phyloP scores from a whole-genome alignment of 2,329 filamentous ascomycete species.

The Cladorrhinum sp. region DNA sequence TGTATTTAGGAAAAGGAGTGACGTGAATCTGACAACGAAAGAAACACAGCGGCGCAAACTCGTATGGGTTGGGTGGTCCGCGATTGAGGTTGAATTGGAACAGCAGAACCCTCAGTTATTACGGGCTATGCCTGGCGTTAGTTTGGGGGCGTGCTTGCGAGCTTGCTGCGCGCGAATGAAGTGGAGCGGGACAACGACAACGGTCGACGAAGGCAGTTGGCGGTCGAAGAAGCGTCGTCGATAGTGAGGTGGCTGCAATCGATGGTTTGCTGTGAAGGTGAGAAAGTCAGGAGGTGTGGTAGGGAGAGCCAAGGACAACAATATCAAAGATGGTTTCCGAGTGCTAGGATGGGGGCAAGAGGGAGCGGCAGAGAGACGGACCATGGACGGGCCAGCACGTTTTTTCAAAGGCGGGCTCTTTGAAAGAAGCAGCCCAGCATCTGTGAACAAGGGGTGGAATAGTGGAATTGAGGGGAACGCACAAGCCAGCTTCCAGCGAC shows the following conservation, averaged over 20 bases:
- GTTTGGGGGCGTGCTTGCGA: background rate
- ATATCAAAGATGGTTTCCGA: slow-evolving; percentile 14
- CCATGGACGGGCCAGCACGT: slow-evolving; percentile 29
- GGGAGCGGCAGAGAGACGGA: slow-evolving; percentile 15
- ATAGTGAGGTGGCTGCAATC: background rate
- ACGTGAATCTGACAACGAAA: background rate
- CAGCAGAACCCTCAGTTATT: background rate
- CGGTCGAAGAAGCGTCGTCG: background rate
- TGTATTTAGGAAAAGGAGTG: background rate
- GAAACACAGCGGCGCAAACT: background rate
- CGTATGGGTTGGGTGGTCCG: background rate
- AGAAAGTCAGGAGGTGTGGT: background rate
- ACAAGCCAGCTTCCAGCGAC: slow-evolving; percentile 7
- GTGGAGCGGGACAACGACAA: background rate
- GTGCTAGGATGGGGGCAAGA: background rate
- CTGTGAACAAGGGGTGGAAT: slow-evolving; percentile 19
- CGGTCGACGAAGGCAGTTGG: background rate
- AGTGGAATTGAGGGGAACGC: slow-evolving; percentile 13
- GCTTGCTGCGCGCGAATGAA: background rate
- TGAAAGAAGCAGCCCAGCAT: slow-evolving; percentile 21
- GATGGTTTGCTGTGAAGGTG: background rate
- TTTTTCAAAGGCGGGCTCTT: slow-evolving; percentile 21
- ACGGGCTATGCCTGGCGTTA: too few relatives aligned
- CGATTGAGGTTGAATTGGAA: background rate
- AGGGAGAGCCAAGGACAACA: slow-evolving; percentile 13